Conservation (phyloP, 1,284 basidiomycete genomes). For the Ustilago sp. region DNA sequence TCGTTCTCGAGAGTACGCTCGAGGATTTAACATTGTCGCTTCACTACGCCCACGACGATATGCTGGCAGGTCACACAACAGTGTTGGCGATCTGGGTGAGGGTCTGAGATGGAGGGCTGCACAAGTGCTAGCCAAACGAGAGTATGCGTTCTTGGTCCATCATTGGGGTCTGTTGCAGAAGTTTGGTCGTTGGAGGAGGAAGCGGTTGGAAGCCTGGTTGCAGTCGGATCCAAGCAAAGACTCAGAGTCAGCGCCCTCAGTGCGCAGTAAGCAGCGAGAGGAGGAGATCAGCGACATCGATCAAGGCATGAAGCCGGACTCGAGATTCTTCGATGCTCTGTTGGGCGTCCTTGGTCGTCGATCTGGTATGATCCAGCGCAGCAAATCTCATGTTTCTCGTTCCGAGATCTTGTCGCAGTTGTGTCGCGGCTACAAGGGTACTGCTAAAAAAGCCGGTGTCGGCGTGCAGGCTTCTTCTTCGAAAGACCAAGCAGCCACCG, state of each 20-base stretch:
- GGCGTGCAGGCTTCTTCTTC: background rate
- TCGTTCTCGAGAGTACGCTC: conserved; percentile 16
- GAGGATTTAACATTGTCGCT: conserved; percentile 39
- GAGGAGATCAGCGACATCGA: background rate
- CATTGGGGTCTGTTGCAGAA: conserved; percentile 24
- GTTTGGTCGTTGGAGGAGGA: conserved; percentile 17
- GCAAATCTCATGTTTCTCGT: conserved; percentile 20
- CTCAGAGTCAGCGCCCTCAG: background rate
- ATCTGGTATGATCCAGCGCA: conserved; percentile 30
- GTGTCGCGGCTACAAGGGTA: conserved; percentile 20
- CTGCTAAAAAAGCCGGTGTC: conserved; percentile 3
- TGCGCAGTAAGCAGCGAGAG: background rate
- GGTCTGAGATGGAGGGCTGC: conserved; percentile 37
- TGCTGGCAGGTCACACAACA: background rate
- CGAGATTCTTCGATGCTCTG: conserved; percentile 39
- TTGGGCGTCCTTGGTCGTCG: conserved; percentile 44
- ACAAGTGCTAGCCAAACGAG: conserved; percentile 25
- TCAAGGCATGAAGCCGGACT: conserved; percentile 15
- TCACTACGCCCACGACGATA: conserved; percentile 21
- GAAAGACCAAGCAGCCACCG: background rate
- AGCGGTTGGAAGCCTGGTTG: conserved; percentile 19
- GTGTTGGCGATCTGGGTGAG: conserved; percentile 19
- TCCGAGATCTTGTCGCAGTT: conserved; percentile 25
- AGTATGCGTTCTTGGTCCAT: conserved; percentile 37
- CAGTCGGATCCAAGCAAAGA: background rate